Evolutionary conservation across 2,329 filamentous ascomycete species (phyloP), one percentile per base, ranked within the genome.

Genomic region (Ophiocordyceps sinensis): DNA sequence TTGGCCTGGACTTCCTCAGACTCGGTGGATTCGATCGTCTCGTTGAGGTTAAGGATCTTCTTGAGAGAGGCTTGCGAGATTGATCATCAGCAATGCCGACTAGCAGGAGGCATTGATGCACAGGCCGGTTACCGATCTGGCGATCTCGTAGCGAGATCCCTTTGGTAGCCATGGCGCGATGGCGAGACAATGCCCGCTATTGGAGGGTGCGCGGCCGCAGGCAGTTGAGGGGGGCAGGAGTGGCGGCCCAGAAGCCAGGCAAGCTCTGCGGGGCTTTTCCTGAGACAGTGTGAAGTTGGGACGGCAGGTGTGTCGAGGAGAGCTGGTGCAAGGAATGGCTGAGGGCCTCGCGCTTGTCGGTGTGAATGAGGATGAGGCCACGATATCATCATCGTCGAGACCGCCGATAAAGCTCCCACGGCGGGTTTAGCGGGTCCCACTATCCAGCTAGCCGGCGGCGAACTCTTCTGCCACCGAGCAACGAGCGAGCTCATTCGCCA

Each of bases 11-110:
- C 59, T 43, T 87, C 82, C 44, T 84, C 73, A 39, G 73, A 66
- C 43, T 75, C 70, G 50, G 73, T 71, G 44, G 72, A 59, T 49
- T 75, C 56, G 65, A 73, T 46, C 64, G 76, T 72, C 55, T 91
- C 81, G 64, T 98, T 98, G 50, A 98, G 70, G 60, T 95, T 96
- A 50, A 98, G 77, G 54, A 98, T 87, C 64, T 86, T 89, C 68
- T 94, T 87, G 55, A 98, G 86, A 15, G 89, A 89, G 39, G 82
- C 88, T 19, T 94, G 32, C 32, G 15, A 14, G 14, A 15, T 10
- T 2, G 5, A 17, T 15, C 3, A 11, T 35, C n/a, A 35, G 32
- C 15, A 10, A 7, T 17, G 13, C 15, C n/a, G 9, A 35, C 19
- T 35, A 15, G 13, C 5, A 17, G 15, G 10, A 35, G 10, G 14